Evolutionary conservation across 1,284 basidiomycete species (phyloP), one percentile per base, ranked within the genome.

Genomic region (Termitomyces sp.): DNA sequence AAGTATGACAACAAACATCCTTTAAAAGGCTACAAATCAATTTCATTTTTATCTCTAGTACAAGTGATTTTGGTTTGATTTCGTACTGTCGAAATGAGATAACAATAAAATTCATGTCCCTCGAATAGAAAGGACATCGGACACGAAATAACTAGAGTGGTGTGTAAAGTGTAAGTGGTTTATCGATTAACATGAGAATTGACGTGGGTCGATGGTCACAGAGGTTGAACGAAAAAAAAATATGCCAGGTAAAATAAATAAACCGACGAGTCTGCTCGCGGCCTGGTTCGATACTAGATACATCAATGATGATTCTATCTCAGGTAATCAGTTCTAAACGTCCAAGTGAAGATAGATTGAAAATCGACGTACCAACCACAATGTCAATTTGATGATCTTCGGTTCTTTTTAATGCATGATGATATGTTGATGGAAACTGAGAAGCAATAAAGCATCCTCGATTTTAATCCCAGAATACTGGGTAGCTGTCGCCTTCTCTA

Each of bases 371-470:
- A 56, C 54, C n/a, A n/a, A 56, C 48, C 41, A 39, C 31, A 17
- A 51, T 33, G 34, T 39, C 38, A 26, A 28, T 53, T 54, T 50
- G 17, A 53, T 46, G 46, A 49, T 58, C 41, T 44, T 45, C 36
- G 49, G 38, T 56, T 30, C 51, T 51, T 46, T 7, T 74, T 73
- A 83, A 58, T 79, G 82, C 63, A 81, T 77, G 60, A 81, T 77
- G 60, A 76, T 73, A 61, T 83, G 81, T 47, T 83, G 80, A 63
- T 86, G 83, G 71, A 88, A 88, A 66, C 82, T 82, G 59, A 88
- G 73, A 49, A 88, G 70, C 39, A 88, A 69, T 39, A 86, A 69
- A 5, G 86, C 86, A 63, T 88, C 86, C 61, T 77, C 75, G 40
- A 76, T 67, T 62, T 69, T 73, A 57, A 76, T 71, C 19, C 71